Conservation (phyloP, 352 stramenopile species). For the Pythium monospermum region DNA sequence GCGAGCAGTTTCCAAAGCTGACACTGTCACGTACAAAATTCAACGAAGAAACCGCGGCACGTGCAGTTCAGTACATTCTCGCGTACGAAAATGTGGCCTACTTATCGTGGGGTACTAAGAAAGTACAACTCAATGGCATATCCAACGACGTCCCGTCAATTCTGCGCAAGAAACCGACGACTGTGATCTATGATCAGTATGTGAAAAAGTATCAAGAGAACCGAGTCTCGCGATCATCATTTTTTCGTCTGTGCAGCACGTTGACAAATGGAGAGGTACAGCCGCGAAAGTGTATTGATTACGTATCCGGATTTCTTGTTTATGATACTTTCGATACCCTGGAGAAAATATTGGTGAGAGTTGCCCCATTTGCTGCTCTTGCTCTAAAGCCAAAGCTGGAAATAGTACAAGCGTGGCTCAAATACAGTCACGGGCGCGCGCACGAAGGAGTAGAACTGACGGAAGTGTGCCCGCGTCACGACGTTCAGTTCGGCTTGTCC, state of each 20-base stretch:
- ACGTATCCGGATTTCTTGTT: slow-evolving; percentile 5
- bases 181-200: slow-evolving; percentile 6
- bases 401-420: not conserved
- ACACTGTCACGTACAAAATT: not conserved
- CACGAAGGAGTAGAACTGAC: not conserved
- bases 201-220: not conserved
- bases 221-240: not conserved
- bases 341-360: not conserved
- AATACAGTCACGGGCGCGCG: no score
- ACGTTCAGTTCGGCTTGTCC: not conserved
- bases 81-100: slow-evolving; percentile 7
- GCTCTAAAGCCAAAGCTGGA: not conserved
- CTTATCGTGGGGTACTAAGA: slow-evolving; percentile 7
- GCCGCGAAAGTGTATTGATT: not conserved
- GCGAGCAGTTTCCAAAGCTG: not conserved
- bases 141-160: slow-evolving; percentile 6
- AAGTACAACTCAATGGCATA: not conserved
- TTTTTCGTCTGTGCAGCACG: not conserved
- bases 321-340: slow-evolving; percentile 5
- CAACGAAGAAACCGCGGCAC: not conserved
- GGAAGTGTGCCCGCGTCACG: slow-evolving; percentile 1
- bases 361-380: not conserved
- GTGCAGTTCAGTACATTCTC: not conserved
- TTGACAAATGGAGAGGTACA: slow-evolving; percentile 3
- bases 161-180: slow-evolving; percentile 1